Evolutionary conservation across 116 monocot genomes (phyloP).

Genomic region (Iris pallida): DNA sequence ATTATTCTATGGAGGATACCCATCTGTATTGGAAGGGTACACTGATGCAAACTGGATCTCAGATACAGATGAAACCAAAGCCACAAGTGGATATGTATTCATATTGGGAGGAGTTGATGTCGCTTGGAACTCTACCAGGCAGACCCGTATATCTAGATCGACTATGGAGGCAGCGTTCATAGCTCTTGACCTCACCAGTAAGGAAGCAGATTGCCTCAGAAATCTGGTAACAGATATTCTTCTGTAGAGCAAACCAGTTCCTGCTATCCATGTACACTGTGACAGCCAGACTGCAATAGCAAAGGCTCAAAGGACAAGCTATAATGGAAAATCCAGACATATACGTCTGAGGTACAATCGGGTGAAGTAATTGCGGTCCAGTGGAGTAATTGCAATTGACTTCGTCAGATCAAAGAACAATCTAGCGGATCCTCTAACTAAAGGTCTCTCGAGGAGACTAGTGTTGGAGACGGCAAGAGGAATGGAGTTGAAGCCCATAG

Average conservation of each 20-base stretch:
- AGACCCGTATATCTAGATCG: too few relatives aligned
- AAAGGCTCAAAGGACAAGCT: slow-evolving; percentile 1
- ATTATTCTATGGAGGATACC: too few relatives aligned
- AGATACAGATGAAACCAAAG: too few relatives aligned
- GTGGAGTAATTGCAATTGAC: slow-evolving; percentile 1
- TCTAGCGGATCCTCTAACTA: slow-evolving; percentile 4
- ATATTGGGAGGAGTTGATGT: too few relatives aligned
- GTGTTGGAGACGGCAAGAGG: not conserved
- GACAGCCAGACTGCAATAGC: slow-evolving; percentile 8
- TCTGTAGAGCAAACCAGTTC: slow-evolving; percentile 1
- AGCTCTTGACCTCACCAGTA: not conserved
- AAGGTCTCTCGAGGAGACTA: not conserved
- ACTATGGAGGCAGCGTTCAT: too few relatives aligned
- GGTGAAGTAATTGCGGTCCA: not conserved
- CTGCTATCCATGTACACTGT: slow-evolving; percentile 5
- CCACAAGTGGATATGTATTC: too few relatives aligned
- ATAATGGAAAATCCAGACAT: slow-evolving; percentile 11
- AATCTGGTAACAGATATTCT: slow-evolving; percentile 10
- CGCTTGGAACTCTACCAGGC: too few relatives aligned
- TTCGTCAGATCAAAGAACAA: slow-evolving; percentile 9
- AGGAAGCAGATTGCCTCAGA: slow-evolving; percentile 4
- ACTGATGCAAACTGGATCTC: too few relatives aligned
- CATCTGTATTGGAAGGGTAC: too few relatives aligned
- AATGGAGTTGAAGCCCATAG: not conserved
- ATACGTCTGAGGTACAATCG: slow-evolving; percentile 6